Evolutionary conservation across 371 early-diverging fungal species (phyloP).

Genomic region (Mucor velutinosus): DNA sequence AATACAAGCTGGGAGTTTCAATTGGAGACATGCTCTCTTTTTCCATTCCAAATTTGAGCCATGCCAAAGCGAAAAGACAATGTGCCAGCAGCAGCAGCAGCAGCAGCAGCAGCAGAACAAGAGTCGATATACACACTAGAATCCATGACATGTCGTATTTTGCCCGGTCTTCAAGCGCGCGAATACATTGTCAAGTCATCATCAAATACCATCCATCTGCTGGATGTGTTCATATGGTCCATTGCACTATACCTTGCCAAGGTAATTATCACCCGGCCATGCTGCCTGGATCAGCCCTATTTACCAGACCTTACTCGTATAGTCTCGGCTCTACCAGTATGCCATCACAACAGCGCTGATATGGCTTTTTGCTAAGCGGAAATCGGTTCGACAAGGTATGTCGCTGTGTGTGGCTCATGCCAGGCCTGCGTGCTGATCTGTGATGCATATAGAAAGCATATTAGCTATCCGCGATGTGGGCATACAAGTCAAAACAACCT

Average conservation of each 20-base stretch:
- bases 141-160: slow-evolving; percentile 12
- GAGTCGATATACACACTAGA: slow-evolving; percentile 2
- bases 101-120: neutral
- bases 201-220: neutral
- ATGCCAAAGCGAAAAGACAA: neutral
- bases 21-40: neutral
- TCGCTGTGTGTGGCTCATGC: neutral
- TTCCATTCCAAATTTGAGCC: neutral
- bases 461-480: slow-evolving; percentile 71
- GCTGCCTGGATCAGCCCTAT: neutral
- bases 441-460: slow-evolving; percentile 52
- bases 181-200: slow-evolving; percentile 14
- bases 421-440: too few relatives aligned
- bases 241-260: neutral
- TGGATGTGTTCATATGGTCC: neutral
- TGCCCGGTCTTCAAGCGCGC: slow-evolving; percentile 16
- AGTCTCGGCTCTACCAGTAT: neutral
- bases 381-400: slow-evolving; percentile 4
- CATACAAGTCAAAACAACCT: slow-evolving; percentile 66
- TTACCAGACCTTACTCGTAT: neutral
- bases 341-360: neutral
- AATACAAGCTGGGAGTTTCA: neutral
- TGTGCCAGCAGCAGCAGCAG: neutral
- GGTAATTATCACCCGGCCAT: neutral
- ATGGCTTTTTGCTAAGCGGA: slow-evolving; percentile 5